These are phyloP conservation scores for Pyricularia grisea DNA, from an alignment of 2,329 filamentous ascomycete species.

Conservation along the genomic window DNA sequence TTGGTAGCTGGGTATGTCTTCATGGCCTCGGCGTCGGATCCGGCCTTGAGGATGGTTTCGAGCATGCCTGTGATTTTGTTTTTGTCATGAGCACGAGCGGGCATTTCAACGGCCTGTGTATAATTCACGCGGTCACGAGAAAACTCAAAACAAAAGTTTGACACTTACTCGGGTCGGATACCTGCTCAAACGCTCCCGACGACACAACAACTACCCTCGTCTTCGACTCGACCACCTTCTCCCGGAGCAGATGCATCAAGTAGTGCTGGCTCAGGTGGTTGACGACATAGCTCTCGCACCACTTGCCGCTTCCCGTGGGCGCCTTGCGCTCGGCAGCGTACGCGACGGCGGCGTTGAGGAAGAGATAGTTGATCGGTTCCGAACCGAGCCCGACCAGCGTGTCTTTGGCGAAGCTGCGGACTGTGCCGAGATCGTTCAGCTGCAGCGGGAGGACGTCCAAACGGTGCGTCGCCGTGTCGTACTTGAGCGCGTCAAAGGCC, in stretches of 20 bases:
- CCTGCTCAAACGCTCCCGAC: conserved; percentile 33
- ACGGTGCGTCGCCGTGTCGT: conserved; percentile 17
- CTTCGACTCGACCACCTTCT: conserved; percentile 35
- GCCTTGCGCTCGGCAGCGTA: conserved; percentile 24
- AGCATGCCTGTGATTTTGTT: conserved; percentile 11
- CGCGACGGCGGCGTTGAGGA: conserved; percentile 38
- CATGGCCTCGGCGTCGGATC: conserved; percentile 20
- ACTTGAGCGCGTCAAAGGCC: conserved; percentile 3
- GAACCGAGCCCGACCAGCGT: conserved; percentile 29
- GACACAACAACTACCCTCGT: conserved; percentile 41
- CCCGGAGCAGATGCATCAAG: conserved; percentile 35
- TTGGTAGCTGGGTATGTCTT: conserved; percentile 34
- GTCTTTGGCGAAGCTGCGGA: conserved; percentile 36
- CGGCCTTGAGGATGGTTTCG: conserved; percentile 18
- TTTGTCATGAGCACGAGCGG: too few species aligned
- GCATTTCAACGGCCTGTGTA: not conserved
- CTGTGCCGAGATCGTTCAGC: conserved; percentile 31
- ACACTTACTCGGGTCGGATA: conserved; percentile 26
- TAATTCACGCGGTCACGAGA: not conserved
- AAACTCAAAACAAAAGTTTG: not conserved
- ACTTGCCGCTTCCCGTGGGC: conserved; percentile 29
- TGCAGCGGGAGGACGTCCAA: conserved; percentile 39
- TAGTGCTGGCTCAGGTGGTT: conserved; percentile 48
- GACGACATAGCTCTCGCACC: conserved; percentile 40
- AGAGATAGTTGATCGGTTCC: conserved; percentile 33